Evolutionary conservation across 1,139 yeast genomes (phyloP).

Genomic region (Saccharomyces pastorianus): DNA sequence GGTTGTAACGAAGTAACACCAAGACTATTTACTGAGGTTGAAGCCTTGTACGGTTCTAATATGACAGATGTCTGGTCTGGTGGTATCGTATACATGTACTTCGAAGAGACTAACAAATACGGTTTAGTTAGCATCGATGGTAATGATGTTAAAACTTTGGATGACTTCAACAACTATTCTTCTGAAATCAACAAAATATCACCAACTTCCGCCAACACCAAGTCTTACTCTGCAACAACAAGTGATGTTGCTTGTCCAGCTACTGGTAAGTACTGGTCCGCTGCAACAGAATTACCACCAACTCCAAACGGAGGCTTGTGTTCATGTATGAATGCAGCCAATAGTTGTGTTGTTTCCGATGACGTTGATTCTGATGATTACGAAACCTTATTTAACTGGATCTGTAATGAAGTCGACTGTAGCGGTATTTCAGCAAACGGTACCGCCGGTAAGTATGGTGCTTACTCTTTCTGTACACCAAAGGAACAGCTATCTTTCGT

Average conservation of each 20-base stretch:
- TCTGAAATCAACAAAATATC: constrained; percentile 45
- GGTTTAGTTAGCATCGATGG: constrained; percentile 59
- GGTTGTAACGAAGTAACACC: constrained; percentile 61
- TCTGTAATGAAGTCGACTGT: constrained; percentile 48
- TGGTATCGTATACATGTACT: constrained; percentile 80
- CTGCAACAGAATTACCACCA: constrained; percentile 62
- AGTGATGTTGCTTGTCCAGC: constrained; percentile 50
- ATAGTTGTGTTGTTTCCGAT: constrained; percentile 47
- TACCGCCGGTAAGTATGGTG: constrained; percentile 53
- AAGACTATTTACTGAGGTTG: constrained; percentile 67
- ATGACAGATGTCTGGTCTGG: constrained; percentile 84
- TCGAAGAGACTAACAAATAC: constrained; percentile 63
- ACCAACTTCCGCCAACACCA: constrained; percentile 51
- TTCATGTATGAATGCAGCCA: constrained; percentile 47
- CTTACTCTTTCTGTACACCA: constrained; percentile 55
- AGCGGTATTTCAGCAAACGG: constrained; percentile 55
- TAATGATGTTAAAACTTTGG: constrained; percentile 48
- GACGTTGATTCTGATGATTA: constrained; percentile 46
- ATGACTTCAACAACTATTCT: constrained; percentile 51
- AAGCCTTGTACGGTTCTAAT: constrained; percentile 48
- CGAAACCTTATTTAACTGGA: constrained; percentile 45
- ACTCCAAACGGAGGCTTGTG: constrained; percentile 60
- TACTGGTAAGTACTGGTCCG: constrained; percentile 45
- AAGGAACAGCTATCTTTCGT: constrained; percentile 57
- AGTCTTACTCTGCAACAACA: constrained; percentile 39